Conservation (phyloP, 2,329 filamentous ascomycete genomes). For the Xylogone sp. region DNA sequence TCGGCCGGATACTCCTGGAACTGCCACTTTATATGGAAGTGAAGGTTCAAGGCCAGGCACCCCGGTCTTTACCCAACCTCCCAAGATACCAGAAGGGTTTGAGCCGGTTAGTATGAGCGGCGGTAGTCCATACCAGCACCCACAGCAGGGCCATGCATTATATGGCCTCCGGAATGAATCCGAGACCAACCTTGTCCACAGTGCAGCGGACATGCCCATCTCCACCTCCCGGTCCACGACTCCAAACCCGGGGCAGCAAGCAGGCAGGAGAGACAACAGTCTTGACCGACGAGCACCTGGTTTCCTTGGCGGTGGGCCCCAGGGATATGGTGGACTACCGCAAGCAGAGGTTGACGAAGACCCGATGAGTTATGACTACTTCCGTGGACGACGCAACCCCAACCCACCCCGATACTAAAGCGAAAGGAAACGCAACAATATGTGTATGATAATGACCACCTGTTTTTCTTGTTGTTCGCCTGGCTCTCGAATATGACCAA, state of each 20-base stretch:
- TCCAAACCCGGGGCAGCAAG: slow-evolving; percentile 6
- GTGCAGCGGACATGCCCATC: slow-evolving; percentile 50
- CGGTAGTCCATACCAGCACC: too few species aligned
- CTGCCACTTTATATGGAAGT: slow-evolving; percentile 11
- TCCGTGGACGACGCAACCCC: slow-evolving; percentile 5
- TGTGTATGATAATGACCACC: background rate
- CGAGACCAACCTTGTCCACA: slow-evolving; percentile 45
- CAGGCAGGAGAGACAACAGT: slow-evolving; percentile 28
- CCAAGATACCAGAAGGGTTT: too few species aligned
- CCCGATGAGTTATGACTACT: slow-evolving; percentile 28
- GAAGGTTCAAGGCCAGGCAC: slow-evolving; percentile 22
- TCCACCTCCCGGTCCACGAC: slow-evolving; percentile 22
- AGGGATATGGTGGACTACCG: slow-evolving; percentile 56
- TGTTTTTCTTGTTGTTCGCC: background rate
- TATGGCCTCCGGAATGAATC: slow-evolving; percentile 53
- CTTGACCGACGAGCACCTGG: slow-evolving; percentile 42
- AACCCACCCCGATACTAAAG: background rate
- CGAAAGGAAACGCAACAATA: background rate
- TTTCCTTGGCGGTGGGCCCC: slow-evolving; percentile 53
- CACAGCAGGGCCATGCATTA: too few species aligned
- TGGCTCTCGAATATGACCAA: too few species aligned
- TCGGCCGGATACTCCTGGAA: slow-evolving; percentile 25
- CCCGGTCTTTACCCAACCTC: slow-evolving; percentile 10
- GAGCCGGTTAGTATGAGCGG: too few species aligned
- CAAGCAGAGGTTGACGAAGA: slow-evolving; percentile 43